Evolutionary conservation across 2,329 filamentous ascomycete genomes (phyloP).

Genomic region (Beauveria varroae): DNA sequence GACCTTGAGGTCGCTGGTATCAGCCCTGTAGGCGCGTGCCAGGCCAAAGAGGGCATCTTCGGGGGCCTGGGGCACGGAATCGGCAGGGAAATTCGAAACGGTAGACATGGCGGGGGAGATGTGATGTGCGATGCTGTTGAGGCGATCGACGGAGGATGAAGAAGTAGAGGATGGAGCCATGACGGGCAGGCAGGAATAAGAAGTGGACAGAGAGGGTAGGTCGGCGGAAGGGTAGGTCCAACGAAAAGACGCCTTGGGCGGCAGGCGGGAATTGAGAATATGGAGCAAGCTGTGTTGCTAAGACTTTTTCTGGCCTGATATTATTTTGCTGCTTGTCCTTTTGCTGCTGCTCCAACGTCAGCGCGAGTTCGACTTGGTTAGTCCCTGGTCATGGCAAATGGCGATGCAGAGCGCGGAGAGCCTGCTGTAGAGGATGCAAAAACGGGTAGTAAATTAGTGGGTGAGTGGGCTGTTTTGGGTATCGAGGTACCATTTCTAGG

Average conservation of each 20-base stretch:
- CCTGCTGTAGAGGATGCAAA: not conserved
- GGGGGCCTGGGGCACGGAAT: constrained; percentile 78
- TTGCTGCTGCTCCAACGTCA: constrained; percentile 2
- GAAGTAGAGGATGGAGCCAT: constrained; percentile 26
- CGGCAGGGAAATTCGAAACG: constrained; percentile 63
- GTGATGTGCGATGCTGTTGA: constrained; percentile 60
- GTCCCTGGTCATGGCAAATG: not conserved
- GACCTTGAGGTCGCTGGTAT: constrained; percentile 72
- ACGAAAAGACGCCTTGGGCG: not conserved
- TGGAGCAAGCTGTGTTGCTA: not conserved
- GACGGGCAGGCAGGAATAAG: not conserved
- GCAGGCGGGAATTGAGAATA: not conserved
- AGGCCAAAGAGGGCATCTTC: constrained; percentile 94
- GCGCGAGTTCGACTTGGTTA: not conserved
- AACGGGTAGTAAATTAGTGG: not conserved
- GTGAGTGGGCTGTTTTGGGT: not conserved
- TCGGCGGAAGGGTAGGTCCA: not conserved
- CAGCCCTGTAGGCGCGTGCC: constrained; percentile 79
- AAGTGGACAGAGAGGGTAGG: not conserved
- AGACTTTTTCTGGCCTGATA: not conserved
- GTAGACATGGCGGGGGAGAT: constrained; percentile 52
- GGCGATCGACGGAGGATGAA: constrained; percentile 42
- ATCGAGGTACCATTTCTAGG: not conserved
- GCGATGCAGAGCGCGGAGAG: not conserved
- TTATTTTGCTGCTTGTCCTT: not conserved